These are phyloP conservation scores for Termitomyces sp. DNA, from an alignment of 768 basidiomycete species.

Conservation along the genomic window DNA sequence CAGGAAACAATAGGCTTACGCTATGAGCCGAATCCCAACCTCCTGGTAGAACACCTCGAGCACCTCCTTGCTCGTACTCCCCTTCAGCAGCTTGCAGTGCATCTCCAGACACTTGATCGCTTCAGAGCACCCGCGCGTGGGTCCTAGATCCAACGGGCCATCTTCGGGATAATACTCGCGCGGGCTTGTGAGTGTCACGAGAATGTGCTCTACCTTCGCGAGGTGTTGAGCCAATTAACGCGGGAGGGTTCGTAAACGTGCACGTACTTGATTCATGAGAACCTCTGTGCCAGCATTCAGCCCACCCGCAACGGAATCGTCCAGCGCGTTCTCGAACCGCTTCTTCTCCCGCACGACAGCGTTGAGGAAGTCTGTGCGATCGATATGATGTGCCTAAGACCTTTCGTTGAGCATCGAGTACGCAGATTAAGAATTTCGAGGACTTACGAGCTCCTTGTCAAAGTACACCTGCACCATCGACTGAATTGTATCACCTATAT, in stretches of 20 bases:
- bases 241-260: not conserved
- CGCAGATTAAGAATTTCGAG: not conserved
- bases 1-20: constrained; percentile 51
- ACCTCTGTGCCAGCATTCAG: constrained; percentile 95
- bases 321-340: constrained; percentile 86
- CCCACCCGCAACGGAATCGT: constrained; percentile 91
- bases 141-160: constrained; percentile 72
- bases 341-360: constrained; percentile 95
- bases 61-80: constrained; percentile 94
- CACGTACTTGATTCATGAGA: constrained; percentile 83
- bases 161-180: constrained; percentile 93
- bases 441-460: constrained; percentile 85
- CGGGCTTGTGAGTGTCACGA: constrained; percentile 74
- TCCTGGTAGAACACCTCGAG: constrained; percentile 98
- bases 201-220: constrained; percentile 93
- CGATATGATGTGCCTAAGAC: constrained; percentile 76
- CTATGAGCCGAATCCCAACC: constrained; percentile 85
- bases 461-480: constrained; percentile 98
- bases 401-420: not conserved
- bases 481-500: constrained; percentile 96
- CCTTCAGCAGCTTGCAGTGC: constrained; percentile 89
- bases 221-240: not conserved
- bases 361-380: constrained; percentile 91
- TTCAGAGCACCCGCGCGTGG: constrained; percentile 85
- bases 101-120: constrained; percentile 85